These are phyloP conservation scores for Fusarium clavum DNA, from an alignment of 2,329 filamentous ascomycete genomes.

Conservation along the genomic window DNA sequence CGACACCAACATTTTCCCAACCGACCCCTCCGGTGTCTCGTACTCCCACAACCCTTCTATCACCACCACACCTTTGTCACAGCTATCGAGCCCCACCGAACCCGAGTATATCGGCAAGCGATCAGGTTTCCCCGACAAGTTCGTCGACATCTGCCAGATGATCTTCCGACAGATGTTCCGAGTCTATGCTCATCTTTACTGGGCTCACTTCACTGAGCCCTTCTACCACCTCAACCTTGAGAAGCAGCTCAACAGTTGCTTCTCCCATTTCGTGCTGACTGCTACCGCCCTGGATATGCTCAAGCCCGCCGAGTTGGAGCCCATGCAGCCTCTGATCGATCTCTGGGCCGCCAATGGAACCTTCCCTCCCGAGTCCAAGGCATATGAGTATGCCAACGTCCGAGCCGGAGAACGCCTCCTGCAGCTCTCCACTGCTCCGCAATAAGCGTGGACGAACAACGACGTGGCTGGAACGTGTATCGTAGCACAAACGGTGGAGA, in stretches of 20 bases:
- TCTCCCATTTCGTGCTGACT: conserved; percentile 85
- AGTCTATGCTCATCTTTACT: conserved; percentile 97
- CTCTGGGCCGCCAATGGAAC: conserved; percentile 91
- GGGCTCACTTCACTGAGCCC: conserved; percentile 89
- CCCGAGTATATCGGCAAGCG: conserved; percentile 88
- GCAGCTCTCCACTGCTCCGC: conserved; percentile 56
- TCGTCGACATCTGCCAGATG: conserved; percentile 88
- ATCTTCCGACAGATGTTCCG: conserved; percentile 99
- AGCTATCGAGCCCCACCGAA: conserved; percentile 71
- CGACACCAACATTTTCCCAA: conserved; percentile 90
- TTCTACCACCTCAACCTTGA: conserved; percentile 86
- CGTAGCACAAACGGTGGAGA: conserved; percentile 31
- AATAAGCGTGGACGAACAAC: conserved; percentile 36
- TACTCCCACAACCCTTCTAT: conserved; percentile 72
- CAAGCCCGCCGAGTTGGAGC: conserved; percentile 89
- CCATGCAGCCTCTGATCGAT: conserved; percentile 94
- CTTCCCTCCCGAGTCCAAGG: conserved; percentile 80
- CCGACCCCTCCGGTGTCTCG: conserved; percentile 78
- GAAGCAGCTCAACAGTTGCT: conserved; percentile 87
- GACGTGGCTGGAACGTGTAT: conserved; percentile 14
- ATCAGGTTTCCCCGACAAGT: conserved; percentile 91
- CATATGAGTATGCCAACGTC: conserved; percentile 73
- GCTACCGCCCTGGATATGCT: conserved; percentile 86
- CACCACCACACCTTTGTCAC: conserved; percentile 69
- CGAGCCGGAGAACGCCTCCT: conserved; percentile 69